These are phyloP conservation scores for Mycena rebaudengoi DNA, from an alignment of 768 basidiomycete genomes.

Conservation along the genomic window DNA sequence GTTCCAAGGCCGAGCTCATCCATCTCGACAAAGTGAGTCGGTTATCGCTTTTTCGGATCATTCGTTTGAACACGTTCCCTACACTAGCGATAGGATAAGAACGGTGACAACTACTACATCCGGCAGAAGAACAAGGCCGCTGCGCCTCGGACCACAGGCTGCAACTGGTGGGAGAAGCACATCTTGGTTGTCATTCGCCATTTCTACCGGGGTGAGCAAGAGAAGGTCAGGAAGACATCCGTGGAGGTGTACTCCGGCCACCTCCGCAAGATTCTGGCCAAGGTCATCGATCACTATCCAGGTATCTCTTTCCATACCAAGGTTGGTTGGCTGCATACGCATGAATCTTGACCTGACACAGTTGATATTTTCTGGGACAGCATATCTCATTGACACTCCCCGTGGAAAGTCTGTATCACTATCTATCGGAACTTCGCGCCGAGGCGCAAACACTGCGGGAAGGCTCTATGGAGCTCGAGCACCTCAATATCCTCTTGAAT, in stretches of 20 bases:
- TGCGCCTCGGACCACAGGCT: background rate
- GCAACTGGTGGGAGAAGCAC: constrained; percentile 21
- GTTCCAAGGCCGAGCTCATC: constrained; percentile 17
- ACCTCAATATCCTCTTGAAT: constrained; percentile 13
- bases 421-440: constrained; percentile 9
- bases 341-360: background rate
- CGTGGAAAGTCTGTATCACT: constrained; percentile 15
- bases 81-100: constrained; percentile 16
- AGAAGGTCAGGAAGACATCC: constrained; percentile 15
- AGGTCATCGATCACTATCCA: constrained; percentile 11
- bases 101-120: constrained; percentile 22
- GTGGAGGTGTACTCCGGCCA: constrained; percentile 18
- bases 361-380: background rate
- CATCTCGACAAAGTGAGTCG: constrained; percentile 17
- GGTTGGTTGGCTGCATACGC: background rate
- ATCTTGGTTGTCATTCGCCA: constrained; percentile 19
- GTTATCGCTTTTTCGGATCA: background rate
- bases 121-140: constrained; percentile 19
- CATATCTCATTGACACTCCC: constrained; percentile 15
- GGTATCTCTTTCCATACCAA: constrained; percentile 18
- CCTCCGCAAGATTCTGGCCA: constrained; percentile 11
- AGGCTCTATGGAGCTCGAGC: constrained; percentile 14
- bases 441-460: constrained; percentile 12
- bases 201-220: constrained; percentile 12
- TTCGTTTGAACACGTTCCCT: background rate